These are phyloP conservation scores for Curvularia spicifera DNA, from an alignment of 2,329 filamentous ascomycete species.

Conservation along the genomic window DNA sequence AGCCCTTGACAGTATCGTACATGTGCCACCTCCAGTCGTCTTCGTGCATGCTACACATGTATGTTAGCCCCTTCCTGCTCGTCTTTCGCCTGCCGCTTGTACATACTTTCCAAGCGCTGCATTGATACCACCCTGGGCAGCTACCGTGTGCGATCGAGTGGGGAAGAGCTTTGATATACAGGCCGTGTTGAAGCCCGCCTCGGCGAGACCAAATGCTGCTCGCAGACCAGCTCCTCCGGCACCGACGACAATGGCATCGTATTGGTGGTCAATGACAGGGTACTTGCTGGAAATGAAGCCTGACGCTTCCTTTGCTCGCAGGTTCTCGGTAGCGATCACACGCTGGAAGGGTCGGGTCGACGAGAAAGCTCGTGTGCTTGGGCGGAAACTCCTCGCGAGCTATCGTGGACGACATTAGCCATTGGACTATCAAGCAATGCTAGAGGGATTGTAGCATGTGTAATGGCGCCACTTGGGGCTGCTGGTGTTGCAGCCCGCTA, in stretches of 20 bases:
- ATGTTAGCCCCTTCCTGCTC: slow-evolving; percentile 28
- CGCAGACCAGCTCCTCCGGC: slow-evolving; percentile 82
- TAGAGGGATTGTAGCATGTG: background rate
- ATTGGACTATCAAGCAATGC: slow-evolving; percentile 24
- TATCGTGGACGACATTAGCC: slow-evolving; percentile 49
- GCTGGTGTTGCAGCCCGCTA: slow-evolving; percentile 1
- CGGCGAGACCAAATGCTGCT: slow-evolving; percentile 83
- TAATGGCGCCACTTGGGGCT: background rate
- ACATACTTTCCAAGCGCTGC: slow-evolving; percentile 77
- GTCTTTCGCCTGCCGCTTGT: background rate
- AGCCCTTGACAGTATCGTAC: slow-evolving; percentile 98
- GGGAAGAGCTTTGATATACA: slow-evolving; percentile 88
- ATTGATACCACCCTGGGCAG: slow-evolving; percentile 80
- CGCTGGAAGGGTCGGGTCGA: slow-evolving; percentile 82
- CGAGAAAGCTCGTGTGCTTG: slow-evolving; percentile 80
- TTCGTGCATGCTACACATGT: slow-evolving; percentile 75
- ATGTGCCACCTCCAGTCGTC: slow-evolving; percentile 99
- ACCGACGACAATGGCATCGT: slow-evolving; percentile 94
- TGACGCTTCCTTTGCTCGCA: slow-evolving; percentile 92
- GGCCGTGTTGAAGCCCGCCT: slow-evolving; percentile 88
- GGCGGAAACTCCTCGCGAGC: slow-evolving; percentile 69
- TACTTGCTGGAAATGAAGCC: slow-evolving; percentile 89
- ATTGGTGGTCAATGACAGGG: slow-evolving; percentile 97
- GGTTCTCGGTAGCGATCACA: slow-evolving; percentile 82
- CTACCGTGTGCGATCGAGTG: slow-evolving; percentile 83